Base-by-base conservation (phyloP, 2,329 filamentous ascomycete genomes). In the Neonectria hederae region DNA sequence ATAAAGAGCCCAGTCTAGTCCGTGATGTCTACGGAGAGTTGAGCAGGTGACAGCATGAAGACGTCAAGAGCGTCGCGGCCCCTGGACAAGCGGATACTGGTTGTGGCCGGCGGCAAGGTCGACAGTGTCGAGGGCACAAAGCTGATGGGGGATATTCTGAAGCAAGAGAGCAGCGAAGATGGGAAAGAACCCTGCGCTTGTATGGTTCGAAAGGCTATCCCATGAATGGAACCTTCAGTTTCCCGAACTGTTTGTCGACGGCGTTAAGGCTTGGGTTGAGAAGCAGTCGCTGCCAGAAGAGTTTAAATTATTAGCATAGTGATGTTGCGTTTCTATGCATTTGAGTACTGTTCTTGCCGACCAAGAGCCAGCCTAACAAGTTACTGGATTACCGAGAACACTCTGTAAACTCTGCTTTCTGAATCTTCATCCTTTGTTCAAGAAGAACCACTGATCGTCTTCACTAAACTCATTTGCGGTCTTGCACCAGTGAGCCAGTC, bases 151-250 rank as follows among this genome's bases (percentile, higher is more conserved):
- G 55, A 68, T 8, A 40, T 71, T 17, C 57, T 76, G n/a, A 57
- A 63, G 51, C 32, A 56, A 45, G 54, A 66, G 67, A n/a, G 70
- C 55, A 22, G 22, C 49, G 17, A 65, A 30, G 22, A 67, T 54
- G 35, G 69, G 48, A 59, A 72, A 40, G 52, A 62, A 13, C 72
- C 74, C 2, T 49, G 68, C 8, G 72, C 70, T 5, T 76, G 74
- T 28, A 56, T 78, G 8, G 71, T 80, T 2, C 69, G 46, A n/a
- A 73, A 75, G 6, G 78, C 77, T 10, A 72, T 78, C 22, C 22
- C 78, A 80, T 64, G 74, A 73, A 10, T 81, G 78, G 79, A 75
- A 80, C 57, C 61, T 80, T 46, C 78, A 80, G 55, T 65, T 76
- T n/a, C 78, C 78, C 0, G 62, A 72, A 21, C 42, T 80, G 4